Base-by-base conservation (phyloP, 208 protist species). In the Acanthamoeba triangularis region DNA sequence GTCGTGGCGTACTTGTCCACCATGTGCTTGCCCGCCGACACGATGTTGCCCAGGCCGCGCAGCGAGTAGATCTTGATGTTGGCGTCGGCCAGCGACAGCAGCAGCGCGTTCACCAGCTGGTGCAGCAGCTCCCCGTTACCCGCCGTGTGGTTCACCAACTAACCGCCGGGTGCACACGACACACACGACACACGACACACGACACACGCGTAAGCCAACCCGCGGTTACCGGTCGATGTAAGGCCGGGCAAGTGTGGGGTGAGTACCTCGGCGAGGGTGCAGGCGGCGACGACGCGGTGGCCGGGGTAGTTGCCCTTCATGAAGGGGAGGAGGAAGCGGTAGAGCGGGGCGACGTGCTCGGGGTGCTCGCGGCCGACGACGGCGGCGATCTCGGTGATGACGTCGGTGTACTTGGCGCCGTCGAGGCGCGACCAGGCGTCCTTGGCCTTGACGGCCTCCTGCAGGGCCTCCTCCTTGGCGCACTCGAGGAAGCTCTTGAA, bases 1-100 rank as follows among this genome's bases (percentile, higher is more conserved):
- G 97, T 96, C 25, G 95, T 95, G n/a, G 95, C 85, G 67, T 97
- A 97, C 61, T 85, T 65, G 90, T 97, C 96, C 63, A 96, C 93
- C 61, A 96, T 52, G 44, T 95, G 90, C 7, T 94, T 65, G 56
- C 96, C 90, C 16, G 65, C 76, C 23, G 18, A 41, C 3, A 97
- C 95, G 49, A 97, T 80, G 69, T 97, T 97, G 54, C 56, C 72
- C 20, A 97, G 80, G 69, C 96, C 96, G 13, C 82, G 80, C 28
- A 97, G 47, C 28, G 90, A 63, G 30, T 91, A 85, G 7, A 96
- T 41, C 84, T 96, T 96, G n/a, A 97, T 67, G 16, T 23, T 41
- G 33, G 63, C 49, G 91, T 96, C 96, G 3, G 95, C 85, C n/a
- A 97, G 59, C 25, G 49, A 33, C 16, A 59, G 65, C 3, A 97